Evolutionary conservation across 345 rosid genomes (phyloP), one percentile per base, ranked within the genome.

Genomic region (Eucalyptus pauciflora): DNA sequence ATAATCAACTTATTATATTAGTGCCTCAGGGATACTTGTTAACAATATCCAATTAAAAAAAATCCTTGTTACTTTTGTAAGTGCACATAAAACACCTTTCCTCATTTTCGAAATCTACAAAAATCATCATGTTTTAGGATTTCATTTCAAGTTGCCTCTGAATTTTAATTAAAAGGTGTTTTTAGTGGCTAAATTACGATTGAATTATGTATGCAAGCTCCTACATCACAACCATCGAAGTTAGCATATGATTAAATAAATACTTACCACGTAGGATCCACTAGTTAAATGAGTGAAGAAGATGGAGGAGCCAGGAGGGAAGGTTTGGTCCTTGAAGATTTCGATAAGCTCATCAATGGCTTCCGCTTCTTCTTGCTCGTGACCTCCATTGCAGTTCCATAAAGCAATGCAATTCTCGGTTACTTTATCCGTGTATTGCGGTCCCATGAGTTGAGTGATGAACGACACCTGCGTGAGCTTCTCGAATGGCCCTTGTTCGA

Each of bases 261-360:
- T 79, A 88, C 92, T 90, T 62, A 95, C 98, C 25, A 94, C 93
- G 45, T 96, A 54, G 33, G 96, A 93, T 90, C 96, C 97, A 3
- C 69, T 6, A 41, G 93, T 91, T 25, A 94, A 90, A 37, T 90
- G 92, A 16, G 97, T 94, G 89, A 97, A 96, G 87, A 94, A 93
- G 37, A 96, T 95, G 51, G 97, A 97, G 24, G 98, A 52, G 86
- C 95, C 97, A 4, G 96, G 97, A 22, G 95, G 94, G 88, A 96
- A 94, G 8, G 52, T 93, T 88, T 96, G 90, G 14, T 95, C 91
- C 89, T 95, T 94, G 93, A 97, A 96, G 64, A 93, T 87, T 87
- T 93, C 88, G 22, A 88, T 58, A 56, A 97, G 95, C 27, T 90
- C 92, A 86, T 95, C 96, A 62, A 94, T 92, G 86, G 97, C 97